Base-by-base conservation (phyloP, 495 filamentous ascomycete species). In the Penicillium maclennaniae region DNA sequence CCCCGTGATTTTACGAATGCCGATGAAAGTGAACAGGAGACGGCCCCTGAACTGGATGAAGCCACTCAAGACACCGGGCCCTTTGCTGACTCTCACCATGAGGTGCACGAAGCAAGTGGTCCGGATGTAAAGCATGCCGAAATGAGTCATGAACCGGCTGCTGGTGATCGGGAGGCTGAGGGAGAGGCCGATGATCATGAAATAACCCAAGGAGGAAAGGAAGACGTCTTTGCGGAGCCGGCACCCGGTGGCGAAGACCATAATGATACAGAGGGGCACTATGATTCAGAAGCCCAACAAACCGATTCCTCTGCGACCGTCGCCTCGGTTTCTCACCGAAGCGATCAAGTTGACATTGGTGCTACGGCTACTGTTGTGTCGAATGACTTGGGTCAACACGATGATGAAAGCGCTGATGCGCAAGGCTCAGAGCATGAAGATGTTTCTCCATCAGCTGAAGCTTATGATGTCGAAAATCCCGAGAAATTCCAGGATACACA, bases 281-380 rank as follows among this genome's bases (percentile, higher is more conserved):
- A 67, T 55, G 56, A 63, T 36, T 63, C 56, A 7, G 70, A 73
- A 23, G 66, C 54, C 41, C 62, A 63, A 27, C 58, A 54, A 6
- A 68, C 65, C 15, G 69, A 69, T 37, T 72, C 71, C 4, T 67
- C 67, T 7, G 55, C 59, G 27, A 70, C 72, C 12, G 44, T 70
- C 31, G 59, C 55, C 23, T 52, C 59, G 10, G 23, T 61, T 6
- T 55, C 64, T 12, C 47, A 54, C 1, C 42, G 53, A n/a, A 53
- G 59, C 20, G 59, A 56, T 40, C 45, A 55, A 39, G 21, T 41
- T 28, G 52, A 37, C n/a, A 60, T 60, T 21, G 58, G 48, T 43
- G 49, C 48, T 43, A 20, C 46, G 10, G 54, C 64, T 39, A 27
- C 31, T 23, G 21, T 19, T 15, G 28, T 49, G 10, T 34, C 23